Conservation (phyloP, 1,284 basidiomycete species). For the Cryptococcus sp. region DNA sequence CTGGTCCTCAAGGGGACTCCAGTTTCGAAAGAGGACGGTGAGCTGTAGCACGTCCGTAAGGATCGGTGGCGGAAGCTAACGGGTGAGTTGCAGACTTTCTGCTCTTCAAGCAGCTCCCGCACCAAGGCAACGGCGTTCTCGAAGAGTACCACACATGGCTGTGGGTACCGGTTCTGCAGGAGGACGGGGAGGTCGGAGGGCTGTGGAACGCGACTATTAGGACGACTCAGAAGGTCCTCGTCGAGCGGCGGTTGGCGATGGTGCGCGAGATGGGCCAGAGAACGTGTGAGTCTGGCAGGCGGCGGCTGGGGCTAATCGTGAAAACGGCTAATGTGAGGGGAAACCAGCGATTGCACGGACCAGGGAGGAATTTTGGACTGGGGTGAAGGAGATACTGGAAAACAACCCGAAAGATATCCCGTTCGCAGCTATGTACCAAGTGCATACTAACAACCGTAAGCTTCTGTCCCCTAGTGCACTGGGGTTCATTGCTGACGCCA, state of each 20-base stretch:
- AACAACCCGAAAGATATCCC: conserved; percentile 37
- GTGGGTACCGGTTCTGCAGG: conserved; percentile 43
- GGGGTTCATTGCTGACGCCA: neutral
- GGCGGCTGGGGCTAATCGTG: neutral
- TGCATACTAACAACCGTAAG: conserved; percentile 9
- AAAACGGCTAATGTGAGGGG: neutral
- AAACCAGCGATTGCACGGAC: conserved; percentile 32
- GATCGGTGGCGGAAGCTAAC: conserved; percentile 4
- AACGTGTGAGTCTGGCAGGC: conserved; percentile 26
- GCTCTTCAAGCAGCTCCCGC: conserved; percentile 32
- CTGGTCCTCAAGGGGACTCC: conserved; percentile 40
- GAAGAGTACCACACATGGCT: conserved; percentile 37
- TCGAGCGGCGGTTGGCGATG: conserved; percentile 28
- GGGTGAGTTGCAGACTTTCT: conserved; percentile 26
- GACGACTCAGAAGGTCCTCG: conserved; percentile 38
- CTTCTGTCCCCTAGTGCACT: neutral
- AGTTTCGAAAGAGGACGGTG: conserved; percentile 43
- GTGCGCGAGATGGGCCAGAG: conserved; percentile 44
- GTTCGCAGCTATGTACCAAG: conserved; percentile 44
- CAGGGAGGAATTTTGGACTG: conserved; percentile 37
- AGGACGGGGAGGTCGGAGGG: conserved; percentile 38
- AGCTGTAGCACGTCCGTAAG: conserved; percentile 4
- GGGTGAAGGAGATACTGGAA: conserved; percentile 38
- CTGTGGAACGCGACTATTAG: conserved; percentile 43
- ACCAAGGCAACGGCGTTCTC: conserved; percentile 25